Percentiles rank a stretch among this genome's conserved stretches.
Evolutionary conservation across 768 basidiomycete genomes (phyloP).

Genomic region (Boletus reticuloceps): DNA sequence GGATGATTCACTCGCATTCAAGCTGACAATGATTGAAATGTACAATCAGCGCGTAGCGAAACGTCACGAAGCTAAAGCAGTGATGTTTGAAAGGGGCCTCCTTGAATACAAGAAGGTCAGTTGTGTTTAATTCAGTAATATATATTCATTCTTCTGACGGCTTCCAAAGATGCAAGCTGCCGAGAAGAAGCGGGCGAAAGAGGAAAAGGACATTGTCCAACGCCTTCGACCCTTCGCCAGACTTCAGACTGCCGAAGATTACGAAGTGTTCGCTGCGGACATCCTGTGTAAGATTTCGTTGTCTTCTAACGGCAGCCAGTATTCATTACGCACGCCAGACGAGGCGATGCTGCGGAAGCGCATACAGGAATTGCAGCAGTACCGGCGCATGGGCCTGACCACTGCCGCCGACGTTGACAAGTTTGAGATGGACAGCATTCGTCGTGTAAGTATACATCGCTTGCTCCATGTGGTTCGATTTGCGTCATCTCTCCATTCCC

Average conservation of each 20-base stretch:
- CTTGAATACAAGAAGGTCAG: constrained; percentile 92
- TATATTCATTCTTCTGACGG: background rate
- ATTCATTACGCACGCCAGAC: constrained; percentile 45
- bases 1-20: constrained; percentile 78
- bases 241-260: constrained; percentile 88
- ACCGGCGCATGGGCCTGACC: constrained; percentile 81
- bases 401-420: constrained; percentile 88
- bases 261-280: constrained; percentile 83
- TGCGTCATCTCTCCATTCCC: background rate
- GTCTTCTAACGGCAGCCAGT: background rate
- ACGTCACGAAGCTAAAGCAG: constrained; percentile 76
- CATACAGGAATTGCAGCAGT: constrained; percentile 89
- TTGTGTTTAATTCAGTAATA: background rate
- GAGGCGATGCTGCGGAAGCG: constrained; percentile 84
- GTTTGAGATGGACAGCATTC: constrained; percentile 72
- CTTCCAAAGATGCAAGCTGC: constrained; percentile 73
- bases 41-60: constrained; percentile 88
- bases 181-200: constrained; percentile 87
- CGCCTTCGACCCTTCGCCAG: constrained; percentile 88
- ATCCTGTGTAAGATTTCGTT: constrained; percentile 69
- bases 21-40: constrained; percentile 85
- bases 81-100: constrained; percentile 90
- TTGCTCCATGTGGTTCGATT: background rate
- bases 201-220: constrained; percentile 88
- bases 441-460: constrained; percentile 52